Base-by-base conservation (phyloP, 805 yeast genomes). In the Starmerella khaoyaiensis region DNA sequence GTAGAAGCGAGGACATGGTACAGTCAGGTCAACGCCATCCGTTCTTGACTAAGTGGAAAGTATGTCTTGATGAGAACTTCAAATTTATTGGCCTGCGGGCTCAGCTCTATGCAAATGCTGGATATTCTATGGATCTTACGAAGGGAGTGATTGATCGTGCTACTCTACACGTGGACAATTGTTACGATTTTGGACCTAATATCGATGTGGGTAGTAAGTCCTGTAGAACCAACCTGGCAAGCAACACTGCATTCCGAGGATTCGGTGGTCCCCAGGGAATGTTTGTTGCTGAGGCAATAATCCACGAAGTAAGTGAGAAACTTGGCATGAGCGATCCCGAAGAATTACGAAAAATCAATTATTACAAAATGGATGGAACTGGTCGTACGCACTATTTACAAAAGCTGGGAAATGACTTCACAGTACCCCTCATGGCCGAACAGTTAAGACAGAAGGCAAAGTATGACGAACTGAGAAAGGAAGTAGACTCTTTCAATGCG, bases 231-330 rank as follows among this genome's bases (percentile, higher is more conserved):
- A 65, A 65, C 41, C 54, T 61, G 8, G 68, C 68, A 2, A 63
- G 70, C 3, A 66, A 66, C 47, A 66, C 71, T 3, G 71, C 71
- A 4, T 66, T 60, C 45, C 56, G 71, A 40, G 68, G 69, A 3
- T 66, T 66, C 48, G 71, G 71, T 20, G 71, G 68, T 3, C 71
- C 69, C 6, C 71, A 67, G 37, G 71, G 71, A 4, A 64, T 66
- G 64, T 64, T 60, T 40, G 54, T 58, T 24, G 62, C 63, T 3
- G 71, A 66, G 42, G 46, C 59, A 15, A 60, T 65, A 32, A 56
- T 66, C 25, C 51, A 54, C 30, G 59, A 62, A 26, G 60, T 65
- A 18, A 53, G 67, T 15, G 69, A 66, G 45, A 44, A 47, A 41
- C 53, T 65, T 29, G 57, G 56, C 0, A 43, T 66, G 25, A 10